These are phyloP conservation scores for Aspergillus fumigatiaffinis DNA, from an alignment of 2,329 filamentous ascomycete species.

Conservation along the genomic window DNA sequence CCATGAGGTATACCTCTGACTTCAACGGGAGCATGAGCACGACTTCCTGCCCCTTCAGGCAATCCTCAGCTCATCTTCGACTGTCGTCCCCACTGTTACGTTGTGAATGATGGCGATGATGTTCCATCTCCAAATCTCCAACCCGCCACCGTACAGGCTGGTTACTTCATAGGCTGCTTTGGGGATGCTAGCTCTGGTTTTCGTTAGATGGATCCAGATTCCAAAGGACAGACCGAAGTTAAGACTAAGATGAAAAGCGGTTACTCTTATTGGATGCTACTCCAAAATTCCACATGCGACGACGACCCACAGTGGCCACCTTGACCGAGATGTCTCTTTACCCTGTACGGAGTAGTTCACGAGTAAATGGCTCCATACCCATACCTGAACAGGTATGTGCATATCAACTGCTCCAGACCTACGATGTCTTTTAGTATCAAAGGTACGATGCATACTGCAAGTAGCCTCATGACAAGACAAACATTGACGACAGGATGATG, in stretches of 20 bases:
- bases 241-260: conserved; percentile 6
- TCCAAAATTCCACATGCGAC: conserved; percentile 5
- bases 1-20: too few species aligned
- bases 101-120: not conserved
- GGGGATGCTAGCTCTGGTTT: not conserved
- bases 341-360: conserved; percentile 16
- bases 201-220: not conserved
- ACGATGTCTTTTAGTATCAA: not conserved
- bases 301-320: conserved; percentile 2
- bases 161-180: not conserved
- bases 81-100: not conserved
- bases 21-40: conserved; percentile 8
- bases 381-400: not conserved
- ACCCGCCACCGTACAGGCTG: not conserved
- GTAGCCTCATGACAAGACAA: not conserved
- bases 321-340: not conserved
- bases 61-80: conserved; percentile 7
- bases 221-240: not conserved
- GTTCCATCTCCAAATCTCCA: not conserved
- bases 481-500: not conserved
- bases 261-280: conserved; percentile 9
- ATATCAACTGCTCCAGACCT: not conserved
- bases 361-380: not conserved
- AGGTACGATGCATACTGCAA: not conserved
- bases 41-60: conserved; percentile 17